Conservation (phyloP, 306 rosid genomes). For the Coriaria nepalensis region DNA sequence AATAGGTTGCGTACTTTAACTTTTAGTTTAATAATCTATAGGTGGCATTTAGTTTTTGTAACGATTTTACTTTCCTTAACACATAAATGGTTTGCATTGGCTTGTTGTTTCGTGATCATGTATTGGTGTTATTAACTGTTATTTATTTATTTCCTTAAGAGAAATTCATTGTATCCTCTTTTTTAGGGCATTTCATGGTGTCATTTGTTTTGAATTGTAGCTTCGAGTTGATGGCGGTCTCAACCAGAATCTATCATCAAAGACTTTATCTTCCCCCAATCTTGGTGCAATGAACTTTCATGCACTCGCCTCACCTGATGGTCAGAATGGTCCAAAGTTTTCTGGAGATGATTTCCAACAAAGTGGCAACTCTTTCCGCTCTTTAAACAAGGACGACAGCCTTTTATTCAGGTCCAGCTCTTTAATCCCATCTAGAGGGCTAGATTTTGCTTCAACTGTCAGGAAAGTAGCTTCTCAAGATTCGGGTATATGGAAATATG, state of each 20-base stretch:
- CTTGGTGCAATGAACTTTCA: conserved; percentile 76
- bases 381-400: conserved; percentile 58
- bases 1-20: no score
- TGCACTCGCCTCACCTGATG: conserved; percentile 49
- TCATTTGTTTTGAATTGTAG: conserved; percentile 30
- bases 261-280: conserved; percentile 63
- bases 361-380: conserved; percentile 39
- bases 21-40: no score
- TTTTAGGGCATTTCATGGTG: no score
- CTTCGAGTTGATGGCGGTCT: conserved; percentile 80
- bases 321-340: conserved; percentile 44
- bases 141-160: no score
- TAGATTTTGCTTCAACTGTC: conserved; percentile 89
- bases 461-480: conserved; percentile 85
- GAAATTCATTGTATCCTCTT: no score
- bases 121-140: no score
- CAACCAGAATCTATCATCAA: conserved; percentile 54
- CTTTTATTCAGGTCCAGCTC: conserved; percentile 65
- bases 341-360: conserved; percentile 59
- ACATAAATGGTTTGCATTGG: no score
- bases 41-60: no score
- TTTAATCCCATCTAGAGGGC: conserved; percentile 56
- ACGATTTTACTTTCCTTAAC: no score
- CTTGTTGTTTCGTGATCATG: no score
- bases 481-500: conserved; percentile 85